Evolutionary conservation across 2,329 filamentous ascomycete genomes (phyloP), one percentile per base, ranked within the genome.

Genomic region (Diplodia intermedia): DNA sequence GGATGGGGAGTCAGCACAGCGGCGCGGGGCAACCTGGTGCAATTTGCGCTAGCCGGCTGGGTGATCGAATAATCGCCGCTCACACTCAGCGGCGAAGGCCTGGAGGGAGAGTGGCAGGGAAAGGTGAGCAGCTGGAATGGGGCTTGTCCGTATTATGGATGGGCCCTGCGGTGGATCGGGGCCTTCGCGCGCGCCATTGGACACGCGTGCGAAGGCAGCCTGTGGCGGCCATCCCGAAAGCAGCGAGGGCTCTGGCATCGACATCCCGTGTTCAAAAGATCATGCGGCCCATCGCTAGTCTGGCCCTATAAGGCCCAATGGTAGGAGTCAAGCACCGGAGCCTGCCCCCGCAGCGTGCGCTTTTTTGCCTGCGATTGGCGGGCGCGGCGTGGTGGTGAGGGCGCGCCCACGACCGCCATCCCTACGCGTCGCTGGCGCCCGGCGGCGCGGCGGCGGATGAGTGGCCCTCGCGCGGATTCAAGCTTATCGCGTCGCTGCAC

Each of bases 201-300:
- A 63, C 47, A 63, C 60, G 60, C 60, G 60, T 52, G 60, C 60
- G 47, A 63, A 63, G 60, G 60, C 47, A 63, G 60, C 23, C 63
- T 61, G 69, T 56, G 54, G 69, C 56, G 55, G 50, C 61, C 54
- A 54, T 62, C 54, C 49, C 54, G 38, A 65, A 65, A 38, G 65
- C 43, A 62, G 68, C 67, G 70, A 69, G 66, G 55, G 54, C 69
- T 69, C 66, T 61, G 53, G 43, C 60, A n/a, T 63, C 60, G 60
- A 63, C 60, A 61, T 80, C 79, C 77, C 77, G 79, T 80, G 77
- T 76, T 75, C 72, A 73, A 70, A 72, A 74, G 66, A 72, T 76
- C 73, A 80, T 81, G 80, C 78, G 75, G 72, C 69, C 72, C 67
- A 69, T 71, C 69, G 36, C 71, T 71, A 72, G 71, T 69, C 69